phyloP scores from a whole-genome alignment of 1,139 yeast genomes.

The Debaryomyces nepalensis region DNA sequence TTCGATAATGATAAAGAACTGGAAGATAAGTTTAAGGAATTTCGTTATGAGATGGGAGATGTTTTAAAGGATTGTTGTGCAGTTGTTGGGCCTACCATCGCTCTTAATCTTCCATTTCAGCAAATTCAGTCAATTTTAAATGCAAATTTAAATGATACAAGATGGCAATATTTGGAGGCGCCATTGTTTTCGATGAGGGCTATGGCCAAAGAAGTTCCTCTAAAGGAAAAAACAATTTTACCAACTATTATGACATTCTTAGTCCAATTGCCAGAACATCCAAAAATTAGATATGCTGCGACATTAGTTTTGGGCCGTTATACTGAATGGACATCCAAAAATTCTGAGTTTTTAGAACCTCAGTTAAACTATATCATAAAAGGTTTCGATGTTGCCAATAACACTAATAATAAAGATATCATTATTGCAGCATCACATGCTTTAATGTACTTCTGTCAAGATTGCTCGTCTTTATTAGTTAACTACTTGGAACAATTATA shows the following conservation, averaged over 20 bases:
- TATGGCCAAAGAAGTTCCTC: conserved; percentile 90
- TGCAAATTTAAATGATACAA: conserved; percentile 32
- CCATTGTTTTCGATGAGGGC: conserved; percentile 88
- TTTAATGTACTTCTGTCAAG: conserved; percentile 91
- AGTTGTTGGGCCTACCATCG: conserved; percentile 76
- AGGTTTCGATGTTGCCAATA: conserved; percentile 60
- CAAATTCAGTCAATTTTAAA: conserved; percentile 50
- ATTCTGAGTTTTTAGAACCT: conserved; percentile 79
- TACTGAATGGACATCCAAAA: conserved; percentile 91
- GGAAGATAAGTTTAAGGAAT: conserved; percentile 91
- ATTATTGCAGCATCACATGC: conserved; percentile 92
- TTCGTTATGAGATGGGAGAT: conserved; percentile 96
- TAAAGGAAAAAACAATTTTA: conserved; percentile 66
- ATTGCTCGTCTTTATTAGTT: conserved; percentile 73
- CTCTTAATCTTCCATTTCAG: conserved; percentile 66
- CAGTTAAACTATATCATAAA: conserved; percentile 83
- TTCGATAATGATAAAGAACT: conserved; percentile 73
- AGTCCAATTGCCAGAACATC: conserved; percentile 79
- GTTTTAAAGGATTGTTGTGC: conserved; percentile 94
- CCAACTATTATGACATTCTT: conserved; percentile 79
- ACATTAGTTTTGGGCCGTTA: conserved; percentile 92
- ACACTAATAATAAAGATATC: conserved; percentile 50
- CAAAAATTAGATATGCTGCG: conserved; percentile 88
- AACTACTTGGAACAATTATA: conserved; percentile 77
- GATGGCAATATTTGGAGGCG: conserved; percentile 91